Evolutionary conservation across 129 eudicot species (phyloP), one percentile per base, ranked within the genome.

Genomic region (Centella asiatica): DNA sequence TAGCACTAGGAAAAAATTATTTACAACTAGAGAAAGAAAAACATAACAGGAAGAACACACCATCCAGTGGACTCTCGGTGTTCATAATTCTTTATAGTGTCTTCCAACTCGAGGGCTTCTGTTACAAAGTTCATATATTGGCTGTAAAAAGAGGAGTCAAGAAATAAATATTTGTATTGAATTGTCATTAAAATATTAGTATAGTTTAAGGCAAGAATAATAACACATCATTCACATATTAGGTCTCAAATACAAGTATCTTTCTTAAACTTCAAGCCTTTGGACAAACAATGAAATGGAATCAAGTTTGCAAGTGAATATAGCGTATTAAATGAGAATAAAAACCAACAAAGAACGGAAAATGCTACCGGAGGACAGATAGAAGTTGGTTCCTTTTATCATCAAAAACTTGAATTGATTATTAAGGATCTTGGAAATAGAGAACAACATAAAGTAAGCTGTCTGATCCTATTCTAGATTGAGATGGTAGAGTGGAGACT

Each of bases 31-130:
- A 52, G 62, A 49, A 70, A 55, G 60, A 72, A 67, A 77, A 66
- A 61, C 70, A 66, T 33, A 73, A 70, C 68, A 67, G 69, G 72
- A 57, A 69, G 62, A 64, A 68, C 88, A 74, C 62, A 90, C 97
- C 97, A 90, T 83, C 95, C 95, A 69, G 76, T 77, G 25, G 84
- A 77, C 74, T 74, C 72, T 28, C 81, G 84, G 24, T 67, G 85
- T 66, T 86, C 95, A 77, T 62, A 81, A 67, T 83, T 90, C 82
- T 83, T 86, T 52, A 86, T 40, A n/a, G 97, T 90, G 64, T 90
- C 97, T 79, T 90, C 97, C 76, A 90, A 67, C 68, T 90, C 95
- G 57, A 86, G 87, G 36, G 95, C 95, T 79, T 90, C 95, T 52
- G 65, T 72, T 67, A 90, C 97, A 72, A 57, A 83, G 47, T 71